These are phyloP conservation scores for Collybia sordida DNA, from an alignment of 768 basidiomycete species.

Conservation along the genomic window DNA sequence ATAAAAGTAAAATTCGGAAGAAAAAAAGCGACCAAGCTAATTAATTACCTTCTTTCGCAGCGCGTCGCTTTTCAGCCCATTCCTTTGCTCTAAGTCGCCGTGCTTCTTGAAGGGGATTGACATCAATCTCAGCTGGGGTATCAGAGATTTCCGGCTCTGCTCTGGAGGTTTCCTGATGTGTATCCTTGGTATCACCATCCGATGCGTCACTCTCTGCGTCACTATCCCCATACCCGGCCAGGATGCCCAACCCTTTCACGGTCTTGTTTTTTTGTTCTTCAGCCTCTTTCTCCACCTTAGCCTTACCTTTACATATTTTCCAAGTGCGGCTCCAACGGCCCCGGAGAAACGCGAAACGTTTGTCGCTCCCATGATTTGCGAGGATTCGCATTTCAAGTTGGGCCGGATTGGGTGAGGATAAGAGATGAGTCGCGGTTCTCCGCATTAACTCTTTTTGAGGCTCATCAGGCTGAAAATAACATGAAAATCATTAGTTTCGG, in stretches of 20 bases:
- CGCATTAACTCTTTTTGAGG: slow-evolving; percentile 65
- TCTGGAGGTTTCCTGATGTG: slow-evolving; percentile 6
- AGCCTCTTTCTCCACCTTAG: slow-evolving; percentile 27
- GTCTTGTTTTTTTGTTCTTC: slow-evolving; percentile 24
- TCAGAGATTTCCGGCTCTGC: neutral
- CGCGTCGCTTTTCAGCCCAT: slow-evolving; percentile 55
- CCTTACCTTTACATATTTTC: slow-evolving; percentile 52
- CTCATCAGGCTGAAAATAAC: slow-evolving; percentile 51
- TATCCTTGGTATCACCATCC: slow-evolving; percentile 22
- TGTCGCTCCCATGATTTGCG: slow-evolving; percentile 79
- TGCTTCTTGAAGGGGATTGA: slow-evolving; percentile 16
- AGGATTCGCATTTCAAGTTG: slow-evolving; percentile 88
- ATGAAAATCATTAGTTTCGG: neutral
- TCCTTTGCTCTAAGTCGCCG: slow-evolving; percentile 56
- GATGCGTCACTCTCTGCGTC: slow-evolving; percentile 35
- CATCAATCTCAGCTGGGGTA: slow-evolving; percentile 28
- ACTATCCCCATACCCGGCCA: slow-evolving; percentile 62
- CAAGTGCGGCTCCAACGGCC: slow-evolving; percentile 75
- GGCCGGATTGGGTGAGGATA: slow-evolving; percentile 71
- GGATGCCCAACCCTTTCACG: slow-evolving; percentile 37
- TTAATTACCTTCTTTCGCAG: slow-evolving; percentile 9
- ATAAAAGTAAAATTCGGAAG: too few species aligned
- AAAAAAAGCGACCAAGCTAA: too few species aligned
- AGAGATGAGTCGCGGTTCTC: slow-evolving; percentile 69
- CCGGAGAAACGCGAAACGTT: slow-evolving; percentile 77